Base-by-base conservation (phyloP, 169 alveolate genomes). In the Cystoisospora suis region DNA sequence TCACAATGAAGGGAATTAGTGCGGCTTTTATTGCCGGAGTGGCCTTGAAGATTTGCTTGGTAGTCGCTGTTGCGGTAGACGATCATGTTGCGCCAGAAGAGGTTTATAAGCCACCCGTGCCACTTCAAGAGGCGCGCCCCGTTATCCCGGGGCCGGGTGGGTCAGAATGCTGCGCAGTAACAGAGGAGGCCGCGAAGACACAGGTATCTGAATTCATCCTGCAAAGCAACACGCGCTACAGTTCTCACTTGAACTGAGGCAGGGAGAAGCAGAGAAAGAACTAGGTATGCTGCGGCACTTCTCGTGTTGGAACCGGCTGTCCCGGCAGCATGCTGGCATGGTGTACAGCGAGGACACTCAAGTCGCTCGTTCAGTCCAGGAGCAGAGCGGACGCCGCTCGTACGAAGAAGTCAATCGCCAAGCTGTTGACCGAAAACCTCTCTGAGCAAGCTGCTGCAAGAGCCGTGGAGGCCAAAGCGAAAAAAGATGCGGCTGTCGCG, bases 211-310 rank as follows among this genome's bases (percentile, higher is more conserved):
- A 20, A 65, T 12, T 9, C n/a, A 20, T 20, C 9, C 61, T 49
- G n/a, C 20, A 49, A 49, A 9, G 61, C 20, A 20, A 49, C 20
- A 20, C n/a, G 61, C 9, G 20, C 20, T 49, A 49, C 20, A 12
- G 9, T 12, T 49, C 9, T 20, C 20, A 12, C 20, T 12, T 49
- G 9, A 12, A 9, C 9, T 49, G 61, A 9, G 61, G 36, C 34
- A 65, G 77, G 77, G n/a, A n/a, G 77, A 65, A n/a, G 77, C 77
- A 32, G 77, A 65, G n/a, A n/a, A n/a, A 65, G 77, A 65, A 65
- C 77, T 4, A 15, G 77, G 77, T 65, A 44, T 15, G n/a, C n/a
- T n/a, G n/a, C n/a, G n/a, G n/a, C n/a, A n/a, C n/a, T n/a, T n/a
- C n/a, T n/a, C n/a, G n/a, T n/a, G n/a, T n/a, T n/a, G n/a, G n/a